A percentile compares a stretch with the other conserved stretches of the same genome.
Evolutionary conservation across 305 asterid species (phyloP).

Genomic region (Fraxinus ornus): DNA sequence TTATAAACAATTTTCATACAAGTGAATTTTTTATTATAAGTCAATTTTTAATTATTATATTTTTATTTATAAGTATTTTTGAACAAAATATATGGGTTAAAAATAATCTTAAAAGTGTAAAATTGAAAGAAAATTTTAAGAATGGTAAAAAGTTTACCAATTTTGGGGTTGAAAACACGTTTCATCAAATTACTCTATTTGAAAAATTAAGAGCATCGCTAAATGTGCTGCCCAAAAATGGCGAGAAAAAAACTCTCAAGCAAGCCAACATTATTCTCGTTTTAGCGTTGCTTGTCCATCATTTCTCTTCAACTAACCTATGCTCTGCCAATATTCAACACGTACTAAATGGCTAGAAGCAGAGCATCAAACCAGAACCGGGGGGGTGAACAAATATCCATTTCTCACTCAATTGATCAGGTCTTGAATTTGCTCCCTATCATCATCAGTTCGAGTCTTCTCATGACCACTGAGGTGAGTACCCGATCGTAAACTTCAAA

Average conservation of each 20-base stretch:
- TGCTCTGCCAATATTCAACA: neutral
- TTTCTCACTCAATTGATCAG: neutral
- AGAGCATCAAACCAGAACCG: neutral
- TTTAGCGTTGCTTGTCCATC: neutral
- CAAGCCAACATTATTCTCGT: neutral
- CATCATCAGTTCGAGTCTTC: too few species aligned
- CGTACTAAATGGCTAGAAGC: neutral
- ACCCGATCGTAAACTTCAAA: too few species aligned
- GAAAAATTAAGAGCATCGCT: neutral
- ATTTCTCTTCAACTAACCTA: neutral
- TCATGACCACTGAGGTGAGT: too few species aligned
- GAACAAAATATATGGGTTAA: neutral
- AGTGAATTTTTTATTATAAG: neutral
- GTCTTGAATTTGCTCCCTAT: too few species aligned
- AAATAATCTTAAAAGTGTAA: neutral
- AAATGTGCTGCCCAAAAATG: neutral
- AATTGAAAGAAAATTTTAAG: too few species aligned
- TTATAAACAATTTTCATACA: neutral
- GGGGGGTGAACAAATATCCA: neutral
- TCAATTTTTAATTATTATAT: neutral
- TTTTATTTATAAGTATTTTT: neutral
- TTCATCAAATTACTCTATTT: neutral
- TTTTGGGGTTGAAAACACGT: neutral
- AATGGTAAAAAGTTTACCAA: neutral
- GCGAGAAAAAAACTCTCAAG: neutral